Base-by-base conservation (phyloP, 148 eudicot species). In the Hydrangea macrophylla region DNA sequence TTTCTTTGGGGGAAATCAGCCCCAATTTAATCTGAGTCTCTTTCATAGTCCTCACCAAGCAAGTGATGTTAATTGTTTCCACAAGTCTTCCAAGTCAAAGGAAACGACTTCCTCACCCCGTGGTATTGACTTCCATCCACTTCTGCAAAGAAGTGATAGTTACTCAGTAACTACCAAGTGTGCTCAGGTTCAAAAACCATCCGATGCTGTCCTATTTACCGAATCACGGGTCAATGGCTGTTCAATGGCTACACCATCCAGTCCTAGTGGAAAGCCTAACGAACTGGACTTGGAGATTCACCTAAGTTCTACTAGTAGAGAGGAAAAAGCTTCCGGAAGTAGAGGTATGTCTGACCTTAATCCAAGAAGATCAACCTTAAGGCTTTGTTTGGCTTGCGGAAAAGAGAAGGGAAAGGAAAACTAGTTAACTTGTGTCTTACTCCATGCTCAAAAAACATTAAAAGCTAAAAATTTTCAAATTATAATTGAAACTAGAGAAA, bases 41-140 rank as follows among this genome's bases (percentile, higher is more conserved):
- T 81, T 85, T 51, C 84, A 58, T 58, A 79, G 80, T 71, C 76
- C 86, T 57, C 62, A 71, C 28, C 67, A 66, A 57, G 81, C 61
- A 68, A 80, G 40, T 59, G 63, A 78, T 35, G 65, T 69, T 71
- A 78, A 70, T 62, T 68, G 68, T 48, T 76, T 70, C 12, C 67
- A 65, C 37, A 78, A 79, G 57, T 75, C 84, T 66, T 77, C 62
- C 5, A 65, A 57, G 69, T 70, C 74, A 31, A 80, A 69, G 74
- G 82, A 80, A 59, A 61, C 58, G 40, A 59, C 68, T 58, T 64
- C 75, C 30, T 33, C 76, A 24, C 69, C 90, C 26, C 78, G 70
- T 60, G 78, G 84, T 78, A 73, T 83, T 50, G 89, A 90, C 77
- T 93, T 93, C 73, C 98, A 93, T 70, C 98, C 96, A 17, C 86